These are phyloP conservation scores for Claviceps sp. DNA, from an alignment of 2,329 filamentous ascomycete species.

Conservation along the genomic window DNA sequence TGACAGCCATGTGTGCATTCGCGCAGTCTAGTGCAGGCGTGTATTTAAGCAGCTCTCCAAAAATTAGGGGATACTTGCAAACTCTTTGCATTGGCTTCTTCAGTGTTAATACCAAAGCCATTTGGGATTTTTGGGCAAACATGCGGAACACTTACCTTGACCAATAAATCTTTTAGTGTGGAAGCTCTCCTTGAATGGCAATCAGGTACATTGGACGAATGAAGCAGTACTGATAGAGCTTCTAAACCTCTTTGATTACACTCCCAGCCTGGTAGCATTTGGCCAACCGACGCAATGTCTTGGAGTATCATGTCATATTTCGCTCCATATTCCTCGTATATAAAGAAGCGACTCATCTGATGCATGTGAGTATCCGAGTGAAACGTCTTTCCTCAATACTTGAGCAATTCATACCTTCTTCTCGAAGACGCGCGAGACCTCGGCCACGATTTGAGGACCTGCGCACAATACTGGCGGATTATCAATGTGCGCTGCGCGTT, in stretches of 20 bases:
- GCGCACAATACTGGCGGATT: conserved; percentile 27
- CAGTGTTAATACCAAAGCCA: background rate
- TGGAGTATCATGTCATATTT: conserved; percentile 79
- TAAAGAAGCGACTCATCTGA: conserved; percentile 62
- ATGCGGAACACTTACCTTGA: conserved; percentile 50
- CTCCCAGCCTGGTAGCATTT: conserved; percentile 59
- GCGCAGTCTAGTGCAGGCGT: conserved; percentile 81
- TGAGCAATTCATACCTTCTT: conserved; percentile 33
- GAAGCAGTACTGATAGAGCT: conserved; percentile 60
- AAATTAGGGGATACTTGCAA: conserved; percentile 80
- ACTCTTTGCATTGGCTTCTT: conserved; percentile 76
- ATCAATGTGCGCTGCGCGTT: conserved; percentile 17
- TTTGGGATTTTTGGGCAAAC: no score
- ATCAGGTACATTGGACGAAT: conserved; percentile 51
- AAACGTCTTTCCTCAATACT: background rate
- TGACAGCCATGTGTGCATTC: conserved; percentile 65
- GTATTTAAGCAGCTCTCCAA: conserved; percentile 67
- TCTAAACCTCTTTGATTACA: conserved; percentile 78
- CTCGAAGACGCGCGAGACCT: conserved; percentile 47
- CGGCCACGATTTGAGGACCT: conserved; percentile 44
- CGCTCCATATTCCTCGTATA: conserved; percentile 84
- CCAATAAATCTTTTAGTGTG: conserved; percentile 72
- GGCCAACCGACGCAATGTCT: conserved; percentile 57
- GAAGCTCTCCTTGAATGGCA: conserved; percentile 59
- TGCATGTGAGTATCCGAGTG: conserved; percentile 2